phyloP scores from a whole-genome alignment of 1,284 basidiomycete species.

The Ganoderma sinense region DNA sequence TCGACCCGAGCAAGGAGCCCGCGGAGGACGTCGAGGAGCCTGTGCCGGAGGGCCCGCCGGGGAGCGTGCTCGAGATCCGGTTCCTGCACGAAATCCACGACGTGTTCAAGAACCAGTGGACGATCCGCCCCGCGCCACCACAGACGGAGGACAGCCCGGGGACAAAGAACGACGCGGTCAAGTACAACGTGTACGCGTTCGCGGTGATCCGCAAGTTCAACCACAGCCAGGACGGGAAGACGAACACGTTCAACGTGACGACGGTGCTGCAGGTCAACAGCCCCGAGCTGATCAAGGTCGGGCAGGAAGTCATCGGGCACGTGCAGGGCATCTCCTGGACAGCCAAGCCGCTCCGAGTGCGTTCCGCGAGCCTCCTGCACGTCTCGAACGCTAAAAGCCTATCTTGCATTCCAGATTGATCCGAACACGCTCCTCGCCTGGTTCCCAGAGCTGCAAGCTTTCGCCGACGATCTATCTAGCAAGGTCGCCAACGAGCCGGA shows the following conservation, averaged over 20 bases:
- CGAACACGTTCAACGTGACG: slow-evolving; percentile 36
- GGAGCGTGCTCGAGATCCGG: slow-evolving; percentile 38
- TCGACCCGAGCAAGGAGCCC: slow-evolving; percentile 20
- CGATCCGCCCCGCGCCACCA: slow-evolving; percentile 36
- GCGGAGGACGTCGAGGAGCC: slow-evolving; percentile 24
- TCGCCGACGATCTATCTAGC: slow-evolving; percentile 47
- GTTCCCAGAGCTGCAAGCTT: slow-evolving; percentile 52
- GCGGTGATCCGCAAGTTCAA: slow-evolving; percentile 40
- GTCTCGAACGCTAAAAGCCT: slow-evolving; percentile 21
- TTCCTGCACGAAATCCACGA: slow-evolving; percentile 39
- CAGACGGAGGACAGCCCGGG: slow-evolving; percentile 19
- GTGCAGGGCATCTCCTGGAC: slow-evolving; percentile 68
- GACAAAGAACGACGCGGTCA: slow-evolving; percentile 30
- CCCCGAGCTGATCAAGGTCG: slow-evolving; percentile 58
- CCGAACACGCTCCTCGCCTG: slow-evolving; percentile 63
- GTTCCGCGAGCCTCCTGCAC: slow-evolving; percentile 14
- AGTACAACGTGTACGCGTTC: slow-evolving; percentile 41
- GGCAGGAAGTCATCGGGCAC: slow-evolving; percentile 59
- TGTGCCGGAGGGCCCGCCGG: slow-evolving; percentile 34
- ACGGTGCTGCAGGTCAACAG: slow-evolving; percentile 58
- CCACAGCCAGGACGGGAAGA: slow-evolving; percentile 31
- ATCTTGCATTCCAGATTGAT: slow-evolving; percentile 48
- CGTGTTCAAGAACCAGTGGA: slow-evolving; percentile 36
- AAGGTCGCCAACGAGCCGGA: slow-evolving; percentile 45
- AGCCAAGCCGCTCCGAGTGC: slow-evolving; percentile 58